A percentile compares a stretch with the other conserved stretches of the same genome.
Evolutionary conservation across 2,329 filamentous ascomycete genomes (phyloP).

Genomic region (Verticillium dahliae): DNA sequence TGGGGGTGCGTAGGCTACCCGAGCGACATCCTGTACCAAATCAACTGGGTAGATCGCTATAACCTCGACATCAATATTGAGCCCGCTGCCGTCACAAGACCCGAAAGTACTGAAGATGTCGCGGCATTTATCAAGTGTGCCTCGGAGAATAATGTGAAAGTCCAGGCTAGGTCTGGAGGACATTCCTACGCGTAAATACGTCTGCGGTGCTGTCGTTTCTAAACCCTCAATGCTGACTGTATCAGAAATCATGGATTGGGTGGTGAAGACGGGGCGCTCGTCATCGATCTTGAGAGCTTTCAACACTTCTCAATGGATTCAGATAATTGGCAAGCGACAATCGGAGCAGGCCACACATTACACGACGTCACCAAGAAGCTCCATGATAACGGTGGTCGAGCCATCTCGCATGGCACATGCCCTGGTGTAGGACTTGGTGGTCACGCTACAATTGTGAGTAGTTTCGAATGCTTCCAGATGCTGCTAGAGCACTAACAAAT

Average conservation of each 20-base stretch:
- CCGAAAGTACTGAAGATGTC: slow-evolving; percentile 45
- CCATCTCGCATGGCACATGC: slow-evolving; percentile 54
- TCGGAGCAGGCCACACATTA: slow-evolving; percentile 48
- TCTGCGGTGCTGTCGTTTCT: too few relatives aligned
- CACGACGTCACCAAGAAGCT: slow-evolving; percentile 43
- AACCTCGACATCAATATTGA: slow-evolving; percentile 43
- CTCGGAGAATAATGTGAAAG: slow-evolving; percentile 37
- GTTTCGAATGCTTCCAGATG: not conserved
- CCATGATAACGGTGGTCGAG: slow-evolving; percentile 44
- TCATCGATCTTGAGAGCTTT: slow-evolving; percentile 48
- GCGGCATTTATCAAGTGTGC: slow-evolving; percentile 53
- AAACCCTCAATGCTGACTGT: too few relatives aligned
- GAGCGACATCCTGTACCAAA: slow-evolving; percentile 34
- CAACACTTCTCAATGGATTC: slow-evolving; percentile 46
- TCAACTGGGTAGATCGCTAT: slow-evolving; percentile 44
- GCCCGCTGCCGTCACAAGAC: slow-evolving; percentile 51
- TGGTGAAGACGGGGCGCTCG: slow-evolving; percentile 41
- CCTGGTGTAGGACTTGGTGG: slow-evolving; percentile 53
- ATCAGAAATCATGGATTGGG: slow-evolving; percentile 31
- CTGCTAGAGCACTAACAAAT: not conserved
- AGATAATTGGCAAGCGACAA: slow-evolving; percentile 44
- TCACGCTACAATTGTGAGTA: slow-evolving; percentile 47
- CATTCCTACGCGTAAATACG: slow-evolving; percentile 53
- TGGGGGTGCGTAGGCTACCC: slow-evolving; percentile 40
- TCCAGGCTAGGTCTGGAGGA: slow-evolving; percentile 57